A percentile compares a stretch with the other conserved stretches of the same genome.
Conservation (phyloP, 2,329 filamentous ascomycete species). For the Xylaria sp. region DNA sequence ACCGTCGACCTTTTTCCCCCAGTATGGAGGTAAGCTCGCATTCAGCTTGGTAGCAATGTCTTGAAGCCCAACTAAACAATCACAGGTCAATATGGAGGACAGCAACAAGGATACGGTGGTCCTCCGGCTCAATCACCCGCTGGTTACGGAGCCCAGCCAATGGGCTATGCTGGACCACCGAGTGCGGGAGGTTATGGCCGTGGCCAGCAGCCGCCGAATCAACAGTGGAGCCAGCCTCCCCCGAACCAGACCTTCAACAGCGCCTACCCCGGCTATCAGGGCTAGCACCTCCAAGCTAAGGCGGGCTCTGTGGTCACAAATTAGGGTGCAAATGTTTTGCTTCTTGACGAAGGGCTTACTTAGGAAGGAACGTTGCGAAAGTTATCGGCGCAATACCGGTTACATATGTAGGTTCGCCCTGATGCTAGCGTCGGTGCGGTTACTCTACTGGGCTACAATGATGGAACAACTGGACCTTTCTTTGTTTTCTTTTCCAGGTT, state of each 20-base stretch:
- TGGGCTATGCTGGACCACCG: constrained; percentile 76
- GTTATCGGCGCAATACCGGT: constrained; percentile 30
- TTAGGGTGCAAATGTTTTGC: constrained; percentile 35
- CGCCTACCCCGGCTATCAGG: constrained; percentile 72
- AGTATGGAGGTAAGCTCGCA: constrained; percentile 80
- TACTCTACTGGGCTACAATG: constrained; percentile 28
- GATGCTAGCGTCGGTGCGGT: constrained; percentile 30
- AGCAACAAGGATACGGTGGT: constrained; percentile 74
- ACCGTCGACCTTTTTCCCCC: constrained; percentile 86
- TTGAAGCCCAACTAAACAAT: constrained; percentile 48
- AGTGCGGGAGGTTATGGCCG: constrained; percentile 88
- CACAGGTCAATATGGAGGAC: constrained; percentile 68
- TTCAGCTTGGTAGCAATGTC: constrained; percentile 38
- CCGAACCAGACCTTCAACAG: constrained; percentile 69
- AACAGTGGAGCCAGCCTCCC: constrained; percentile 65
- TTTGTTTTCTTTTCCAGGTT: constrained; percentile 42
- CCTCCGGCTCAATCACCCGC: constrained; percentile 71
- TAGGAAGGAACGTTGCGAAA: constrained; percentile 33
- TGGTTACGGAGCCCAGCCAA: constrained; percentile 73
- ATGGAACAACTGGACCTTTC: constrained; percentile 35
- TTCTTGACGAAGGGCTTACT: constrained; percentile 32
- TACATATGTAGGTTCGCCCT: constrained; percentile 31
- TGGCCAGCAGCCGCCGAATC: constrained; percentile 70
- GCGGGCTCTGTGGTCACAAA: constrained; percentile 15
- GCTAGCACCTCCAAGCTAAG: constrained; percentile 52